A percentile compares a stretch with the other conserved stretches of the same genome.
phyloP scores from a whole-genome alignment of 1,139 yeast species.

The Suhomyces coccinellae region DNA sequence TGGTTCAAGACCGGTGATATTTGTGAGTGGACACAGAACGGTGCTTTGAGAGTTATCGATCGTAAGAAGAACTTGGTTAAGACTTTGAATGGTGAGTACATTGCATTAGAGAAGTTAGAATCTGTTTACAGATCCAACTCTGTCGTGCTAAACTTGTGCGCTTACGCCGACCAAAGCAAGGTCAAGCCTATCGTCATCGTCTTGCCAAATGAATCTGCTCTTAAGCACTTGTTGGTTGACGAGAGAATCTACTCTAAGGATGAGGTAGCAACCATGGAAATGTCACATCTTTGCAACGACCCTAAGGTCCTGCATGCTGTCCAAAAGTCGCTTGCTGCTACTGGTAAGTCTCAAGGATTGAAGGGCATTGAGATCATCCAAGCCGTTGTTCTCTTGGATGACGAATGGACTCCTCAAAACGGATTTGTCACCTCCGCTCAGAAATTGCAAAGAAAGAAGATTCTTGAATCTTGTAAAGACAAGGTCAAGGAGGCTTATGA shows the following conservation, averaged over 20 bases:
- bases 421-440: slow-evolving; percentile 95
- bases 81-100: slow-evolving; percentile 95
- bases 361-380: slow-evolving; percentile 82
- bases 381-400: slow-evolving; percentile 77
- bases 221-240: slow-evolving; percentile 58
- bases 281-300: slow-evolving; percentile 51
- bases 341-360: slow-evolving; percentile 82
- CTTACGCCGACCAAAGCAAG: slow-evolving; percentile 82
- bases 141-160: slow-evolving; percentile 78
- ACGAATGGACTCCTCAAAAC: slow-evolving; percentile 97
- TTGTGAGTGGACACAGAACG: slow-evolving; percentile 86
- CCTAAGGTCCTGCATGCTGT: slow-evolving; percentile 57
- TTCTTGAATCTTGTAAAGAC: slow-evolving; percentile 62
- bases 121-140: slow-evolving; percentile 81
- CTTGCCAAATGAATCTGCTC: slow-evolving; percentile 71
- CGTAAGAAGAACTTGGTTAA: slow-evolving; percentile 95
- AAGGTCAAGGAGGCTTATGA: slow-evolving; percentile 60
- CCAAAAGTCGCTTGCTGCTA: slow-evolving; percentile 58
- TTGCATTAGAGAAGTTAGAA: slow-evolving; percentile 93
- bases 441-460: slow-evolving; percentile 92
- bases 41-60: slow-evolving; percentile 82
- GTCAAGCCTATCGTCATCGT: slow-evolving; percentile 93
- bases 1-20: slow-evolving; percentile 99
- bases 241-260: slow-evolving; percentile 48
- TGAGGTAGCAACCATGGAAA: slow-evolving; percentile 53